phyloP scores from a whole-genome alignment of 371 early-diverging fungal genomes.

The Apophysomyces ossiformis region DNA sequence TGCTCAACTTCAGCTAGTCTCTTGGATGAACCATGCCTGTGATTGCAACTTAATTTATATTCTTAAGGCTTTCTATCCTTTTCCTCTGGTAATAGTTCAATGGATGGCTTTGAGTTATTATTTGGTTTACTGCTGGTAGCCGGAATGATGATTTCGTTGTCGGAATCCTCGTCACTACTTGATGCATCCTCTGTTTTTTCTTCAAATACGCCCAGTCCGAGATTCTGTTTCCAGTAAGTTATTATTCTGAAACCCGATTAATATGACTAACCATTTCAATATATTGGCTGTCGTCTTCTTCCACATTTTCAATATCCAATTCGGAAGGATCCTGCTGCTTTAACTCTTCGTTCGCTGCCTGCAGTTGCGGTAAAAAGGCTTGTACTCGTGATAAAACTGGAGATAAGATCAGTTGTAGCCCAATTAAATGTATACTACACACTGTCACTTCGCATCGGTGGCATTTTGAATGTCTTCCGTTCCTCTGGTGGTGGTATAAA shows the following conservation, averaged over 20 bases:
- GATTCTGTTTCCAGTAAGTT: conserved; percentile 32
- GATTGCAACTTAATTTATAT: not conserved
- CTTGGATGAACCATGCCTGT: not conserved
- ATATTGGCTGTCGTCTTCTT: conserved; percentile 54
- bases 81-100: conserved; percentile 18
- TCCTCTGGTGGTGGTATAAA: conserved; percentile 22
- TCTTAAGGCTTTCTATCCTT: not conserved
- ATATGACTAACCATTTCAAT: conserved; percentile 61
- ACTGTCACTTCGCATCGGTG: conserved; percentile 30
- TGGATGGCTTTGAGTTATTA: conserved; percentile 22
- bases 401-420: too few species aligned
- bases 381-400: conserved; percentile 58
- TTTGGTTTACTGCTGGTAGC: conserved; percentile 30
- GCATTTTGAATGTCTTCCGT: conserved; percentile 33
- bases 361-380: conserved; percentile 62
- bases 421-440: conserved; percentile 16
- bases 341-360: conserved; percentile 58
- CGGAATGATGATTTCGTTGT: conserved; percentile 49
- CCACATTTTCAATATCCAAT: conserved; percentile 62
- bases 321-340: conserved; percentile 40
- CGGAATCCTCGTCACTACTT: conserved; percentile 27
- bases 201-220: conserved; percentile 67
- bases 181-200: conserved; percentile 36
- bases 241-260: not conserved
- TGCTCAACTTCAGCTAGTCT: not conserved